Percentiles rank a stretch among this genome's conserved stretches.
Conservation (phyloP, 2,329 filamentous ascomycete genomes). For the Cytospora schulzeri region DNA sequence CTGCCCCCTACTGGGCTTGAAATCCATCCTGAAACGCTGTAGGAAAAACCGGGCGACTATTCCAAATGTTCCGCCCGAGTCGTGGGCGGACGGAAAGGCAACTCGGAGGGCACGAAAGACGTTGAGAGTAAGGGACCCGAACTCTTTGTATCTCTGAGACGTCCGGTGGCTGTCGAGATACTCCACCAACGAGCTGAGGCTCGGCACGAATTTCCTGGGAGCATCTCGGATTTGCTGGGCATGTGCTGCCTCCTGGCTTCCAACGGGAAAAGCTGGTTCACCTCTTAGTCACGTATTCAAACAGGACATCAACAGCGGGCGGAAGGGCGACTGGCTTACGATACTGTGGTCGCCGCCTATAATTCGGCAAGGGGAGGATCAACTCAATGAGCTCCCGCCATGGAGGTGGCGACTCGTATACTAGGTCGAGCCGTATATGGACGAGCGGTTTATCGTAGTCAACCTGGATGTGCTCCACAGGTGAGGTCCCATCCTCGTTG, state of each 20-base stretch:
- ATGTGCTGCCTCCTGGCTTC: too few species aligned
- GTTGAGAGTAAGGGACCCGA: not conserved
- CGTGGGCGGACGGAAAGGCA: too few species aligned
- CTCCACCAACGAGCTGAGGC: not conserved
- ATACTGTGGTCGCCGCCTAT: too few species aligned
- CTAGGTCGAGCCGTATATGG: not conserved
- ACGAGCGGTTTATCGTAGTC: not conserved
- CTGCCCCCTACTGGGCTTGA: too few species aligned
- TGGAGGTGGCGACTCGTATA: not conserved
- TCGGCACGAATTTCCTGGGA: too few species aligned
- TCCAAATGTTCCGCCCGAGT: not conserved
- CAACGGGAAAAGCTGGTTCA: too few species aligned
- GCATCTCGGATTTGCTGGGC: too few species aligned
- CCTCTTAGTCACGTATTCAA: too few species aligned
- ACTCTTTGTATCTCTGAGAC: not conserved
- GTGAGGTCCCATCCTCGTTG: not conserved
- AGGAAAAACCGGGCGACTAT: too few species aligned
- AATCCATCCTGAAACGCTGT: too few species aligned
- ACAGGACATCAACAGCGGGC: too few species aligned
- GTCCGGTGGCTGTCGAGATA: not conserved
- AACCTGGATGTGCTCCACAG: not conserved
- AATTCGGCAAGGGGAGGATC: not conserved
- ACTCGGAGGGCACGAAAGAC: not conserved
- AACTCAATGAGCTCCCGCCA: rapidly evolving
- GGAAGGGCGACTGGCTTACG: too few species aligned